Evolutionary conservation across 805 yeast species (phyloP), one percentile per base, ranked within the genome.

Genomic region (Wickerhamiella azymoides): DNA sequence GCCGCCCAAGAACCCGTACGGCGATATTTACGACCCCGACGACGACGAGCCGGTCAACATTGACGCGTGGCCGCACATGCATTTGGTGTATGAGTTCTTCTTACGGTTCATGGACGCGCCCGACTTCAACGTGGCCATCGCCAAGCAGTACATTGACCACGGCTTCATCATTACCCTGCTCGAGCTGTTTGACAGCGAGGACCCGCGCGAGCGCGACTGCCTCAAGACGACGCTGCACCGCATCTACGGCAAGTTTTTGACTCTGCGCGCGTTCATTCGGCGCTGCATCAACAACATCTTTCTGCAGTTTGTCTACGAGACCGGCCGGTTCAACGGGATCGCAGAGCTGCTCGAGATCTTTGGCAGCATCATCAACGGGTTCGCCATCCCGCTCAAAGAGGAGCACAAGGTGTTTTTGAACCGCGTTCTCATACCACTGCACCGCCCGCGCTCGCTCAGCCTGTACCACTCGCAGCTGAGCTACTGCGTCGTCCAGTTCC

Each of bases 21-120:
- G 98, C 33, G 98, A 92, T 53, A 75, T 89, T 35, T 92, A 75
- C 63, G 98, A 92, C 57, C 98, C 98, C 1, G 98, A 92, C 65
- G 98, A 92, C 65, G 98, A 92, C 67, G 98, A 92, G 64, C 97
- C 97, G 2, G 94, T 92, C 33, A 77, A 79, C 56, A 97, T 92
- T 62, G 76, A 89, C 52, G 88, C 96, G 9, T 92, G 98, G 98
- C 95, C 97, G 10, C 98, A 92, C 62, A 92, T 92, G 97, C 94
- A 85, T 64, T 74, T 86, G 37, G 94, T 88, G 27, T 92, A 92
- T 66, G 97, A 92, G 63, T 85, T 92, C 57, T 89, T 92, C 61
- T 68, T 92, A 49, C 71, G 94, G 57, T 89, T 92, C 64, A 80
- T 92, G 45, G 97, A 92, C 65, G 79, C 89, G 52, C 93, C 94